phyloP scores from a whole-genome alignment of 116 monocot genomes.

The Posidonia oceanica region DNA sequence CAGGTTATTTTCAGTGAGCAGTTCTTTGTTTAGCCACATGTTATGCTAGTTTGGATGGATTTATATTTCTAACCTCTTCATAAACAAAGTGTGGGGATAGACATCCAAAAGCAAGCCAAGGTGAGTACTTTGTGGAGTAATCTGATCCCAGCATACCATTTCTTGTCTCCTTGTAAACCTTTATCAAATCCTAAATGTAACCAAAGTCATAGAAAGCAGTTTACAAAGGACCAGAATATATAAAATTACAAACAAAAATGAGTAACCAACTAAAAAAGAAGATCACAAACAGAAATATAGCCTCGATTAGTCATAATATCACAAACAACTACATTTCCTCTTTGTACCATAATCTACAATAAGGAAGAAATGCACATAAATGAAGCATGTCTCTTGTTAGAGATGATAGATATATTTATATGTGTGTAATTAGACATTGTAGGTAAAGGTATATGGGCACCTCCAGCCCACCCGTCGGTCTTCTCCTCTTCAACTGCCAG shows the following conservation, averaged over 20 bases:
- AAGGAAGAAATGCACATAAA: no score
- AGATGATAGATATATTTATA: no score
- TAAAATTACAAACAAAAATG: neutral
- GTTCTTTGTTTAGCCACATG: neutral
- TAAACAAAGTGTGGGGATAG: conserved; percentile 80
- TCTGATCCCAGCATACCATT: conserved; percentile 93
- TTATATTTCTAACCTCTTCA: conserved; percentile 52
- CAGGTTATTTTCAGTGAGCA: neutral
- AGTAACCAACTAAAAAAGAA: neutral
- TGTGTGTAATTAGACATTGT: no score
- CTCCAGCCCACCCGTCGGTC: no score
- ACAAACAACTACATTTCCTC: no score
- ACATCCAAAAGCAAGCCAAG: conserved; percentile 91
- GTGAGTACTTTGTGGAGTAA: conserved; percentile 96
- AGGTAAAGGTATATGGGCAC: no score
- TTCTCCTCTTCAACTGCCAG: no score
- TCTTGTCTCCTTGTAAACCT: conserved; percentile 79
- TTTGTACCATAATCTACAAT: no score
- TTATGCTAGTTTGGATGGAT: neutral
- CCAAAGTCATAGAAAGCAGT: neutral
- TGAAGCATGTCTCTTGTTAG: no score
- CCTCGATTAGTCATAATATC: no score
- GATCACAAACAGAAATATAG: neutral
- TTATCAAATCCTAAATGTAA: conserved; percentile 54
- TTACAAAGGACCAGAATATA: neutral